These are phyloP conservation scores for Obelidium mucronatum DNA, from an alignment of 192 early-diverging fungal genomes.

Conservation along the genomic window DNA sequence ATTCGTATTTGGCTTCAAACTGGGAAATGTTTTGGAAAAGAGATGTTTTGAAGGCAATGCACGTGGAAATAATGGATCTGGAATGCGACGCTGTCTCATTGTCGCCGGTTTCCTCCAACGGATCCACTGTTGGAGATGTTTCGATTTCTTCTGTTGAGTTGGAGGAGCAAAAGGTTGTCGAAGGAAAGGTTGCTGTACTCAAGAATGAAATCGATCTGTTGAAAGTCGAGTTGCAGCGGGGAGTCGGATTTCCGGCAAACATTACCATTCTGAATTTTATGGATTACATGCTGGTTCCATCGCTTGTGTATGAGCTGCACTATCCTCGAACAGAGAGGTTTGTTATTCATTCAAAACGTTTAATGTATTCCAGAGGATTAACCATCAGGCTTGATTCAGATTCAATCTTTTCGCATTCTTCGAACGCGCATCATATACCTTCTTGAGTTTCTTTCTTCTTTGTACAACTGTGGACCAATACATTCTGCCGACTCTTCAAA, in stretches of 20 bases:
- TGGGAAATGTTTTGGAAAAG: slow-evolving; percentile 61
- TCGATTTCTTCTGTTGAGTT: neutral
- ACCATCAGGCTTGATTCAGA: no score
- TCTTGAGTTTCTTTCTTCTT: slow-evolving; percentile 81
- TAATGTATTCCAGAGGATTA: no score
- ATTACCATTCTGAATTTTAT: slow-evolving; percentile 83
- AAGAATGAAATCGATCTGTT: slow-evolving; percentile 45
- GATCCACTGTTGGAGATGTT: neutral
- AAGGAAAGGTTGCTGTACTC: slow-evolving; percentile 43
- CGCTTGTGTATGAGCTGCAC: slow-evolving; percentile 92
- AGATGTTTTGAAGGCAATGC: neutral
- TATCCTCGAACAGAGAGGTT: slow-evolving; percentile 87
- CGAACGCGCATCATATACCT: slow-evolving; percentile 79
- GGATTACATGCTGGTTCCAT: slow-evolving; percentile 88
- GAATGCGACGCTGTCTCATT: neutral
- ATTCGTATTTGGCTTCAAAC: slow-evolving; percentile 90
- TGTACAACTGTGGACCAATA: slow-evolving; percentile 88
- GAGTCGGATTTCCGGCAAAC: slow-evolving; percentile 74
- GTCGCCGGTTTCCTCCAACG: neutral
- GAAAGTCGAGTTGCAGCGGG: slow-evolving; percentile 33
- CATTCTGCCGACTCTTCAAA: slow-evolving; percentile 80
- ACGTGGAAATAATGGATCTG: slow-evolving; percentile 36
- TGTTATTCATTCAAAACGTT: no score
- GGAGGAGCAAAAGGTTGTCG: neutral
- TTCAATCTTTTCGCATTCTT: slow-evolving; percentile 88